These are phyloP conservation scores for Lantana camara DNA, from an alignment of 257 asterid genomes.

Conservation along the genomic window DNA sequence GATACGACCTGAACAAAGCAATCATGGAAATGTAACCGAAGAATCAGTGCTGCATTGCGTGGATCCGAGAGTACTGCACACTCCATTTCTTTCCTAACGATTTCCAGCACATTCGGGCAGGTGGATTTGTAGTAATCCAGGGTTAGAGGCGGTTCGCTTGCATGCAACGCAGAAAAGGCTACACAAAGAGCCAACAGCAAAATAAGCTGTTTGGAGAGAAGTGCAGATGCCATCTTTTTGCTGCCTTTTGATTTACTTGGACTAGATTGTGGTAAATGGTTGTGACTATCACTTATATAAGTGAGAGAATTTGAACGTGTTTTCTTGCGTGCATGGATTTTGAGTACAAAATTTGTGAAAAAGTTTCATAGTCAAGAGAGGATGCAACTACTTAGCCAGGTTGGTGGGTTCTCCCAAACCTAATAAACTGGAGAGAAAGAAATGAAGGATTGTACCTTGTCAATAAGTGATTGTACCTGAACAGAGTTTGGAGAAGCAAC, in stretches of 20 bases:
- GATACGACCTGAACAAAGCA: slow-evolving; percentile 83
- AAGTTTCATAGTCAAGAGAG: slow-evolving; percentile 69
- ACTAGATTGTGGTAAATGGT: slow-evolving; percentile 24
- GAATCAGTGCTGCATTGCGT: slow-evolving; percentile 80
- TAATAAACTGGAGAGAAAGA: slow-evolving; percentile 21
- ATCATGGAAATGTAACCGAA: slow-evolving; percentile 79
- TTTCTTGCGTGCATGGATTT: slow-evolving; percentile 27
- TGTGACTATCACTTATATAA: slow-evolving; percentile 48
- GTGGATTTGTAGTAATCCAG: slow-evolving; percentile 70
- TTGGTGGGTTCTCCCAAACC: slow-evolving; percentile 63
- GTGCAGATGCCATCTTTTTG: slow-evolving; percentile 35
- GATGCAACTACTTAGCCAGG: slow-evolving; percentile 71
- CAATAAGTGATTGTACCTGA: neutral
- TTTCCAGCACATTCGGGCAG: slow-evolving; percentile 64
- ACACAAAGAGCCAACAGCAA: slow-evolving; percentile 39
- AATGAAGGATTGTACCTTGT: slow-evolving; percentile 18
- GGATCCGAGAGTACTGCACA: slow-evolving; percentile 90
- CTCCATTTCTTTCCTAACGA: slow-evolving; percentile 82
- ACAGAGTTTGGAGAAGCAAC: slow-evolving; percentile 40
- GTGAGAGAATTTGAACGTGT: slow-evolving; percentile 20
- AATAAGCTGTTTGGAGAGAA: slow-evolving; percentile 33
- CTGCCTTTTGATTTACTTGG: slow-evolving; percentile 13
- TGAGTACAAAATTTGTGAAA: slow-evolving; percentile 38
- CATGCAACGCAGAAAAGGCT: slow-evolving; percentile 28
- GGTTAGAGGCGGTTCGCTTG: slow-evolving; percentile 65